Evolutionary conservation across 371 early-diverging fungal species (phyloP).

Genomic region (Basidiobolus meristosporus): DNA sequence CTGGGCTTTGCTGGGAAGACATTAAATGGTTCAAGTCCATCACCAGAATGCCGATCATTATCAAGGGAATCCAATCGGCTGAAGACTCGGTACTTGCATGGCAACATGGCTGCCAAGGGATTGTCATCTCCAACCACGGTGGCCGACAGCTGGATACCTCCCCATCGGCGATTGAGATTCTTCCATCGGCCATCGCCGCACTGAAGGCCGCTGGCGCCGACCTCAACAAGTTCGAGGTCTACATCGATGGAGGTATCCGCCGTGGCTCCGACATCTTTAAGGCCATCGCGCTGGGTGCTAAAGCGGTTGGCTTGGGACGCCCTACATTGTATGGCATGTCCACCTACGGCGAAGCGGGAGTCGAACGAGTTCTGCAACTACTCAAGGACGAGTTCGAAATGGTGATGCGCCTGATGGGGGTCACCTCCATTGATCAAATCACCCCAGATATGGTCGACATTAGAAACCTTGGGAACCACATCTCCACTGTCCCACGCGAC

Average conservation of each 20-base stretch:
- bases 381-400: constrained; percentile 54
- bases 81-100: constrained; percentile 84
- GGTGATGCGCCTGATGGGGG: constrained; percentile 58
- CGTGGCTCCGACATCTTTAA: constrained; percentile 83
- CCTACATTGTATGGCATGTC: constrained; percentile 47
- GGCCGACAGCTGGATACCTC: constrained; percentile 78
- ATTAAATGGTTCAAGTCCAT: constrained; percentile 67
- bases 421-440: constrained; percentile 30
- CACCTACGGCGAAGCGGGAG: constrained; percentile 50
- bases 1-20: constrained; percentile 69
- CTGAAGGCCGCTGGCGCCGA: constrained; percentile 22
- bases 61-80: constrained; percentile 81
- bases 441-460: constrained; percentile 30
- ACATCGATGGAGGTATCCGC: constrained; percentile 82
- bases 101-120: constrained; percentile 50
- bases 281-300: constrained; percentile 86
- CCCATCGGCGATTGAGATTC: constrained; percentile 47
- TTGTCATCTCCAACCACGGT: constrained; percentile 88
- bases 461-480: constrained; percentile 22
- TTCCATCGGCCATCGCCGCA: constrained; percentile 66
- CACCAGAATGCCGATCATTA: constrained; percentile 67
- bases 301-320: constrained; percentile 83
- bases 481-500: constrained; percentile 6
- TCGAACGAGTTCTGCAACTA: constrained; percentile 44
- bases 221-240: constrained; percentile 53